A percentile compares a stretch with the other conserved stretches of the same genome.
Evolutionary conservation across 257 asterid species (phyloP).

Genomic region (Capsicum baccatum): DNA sequence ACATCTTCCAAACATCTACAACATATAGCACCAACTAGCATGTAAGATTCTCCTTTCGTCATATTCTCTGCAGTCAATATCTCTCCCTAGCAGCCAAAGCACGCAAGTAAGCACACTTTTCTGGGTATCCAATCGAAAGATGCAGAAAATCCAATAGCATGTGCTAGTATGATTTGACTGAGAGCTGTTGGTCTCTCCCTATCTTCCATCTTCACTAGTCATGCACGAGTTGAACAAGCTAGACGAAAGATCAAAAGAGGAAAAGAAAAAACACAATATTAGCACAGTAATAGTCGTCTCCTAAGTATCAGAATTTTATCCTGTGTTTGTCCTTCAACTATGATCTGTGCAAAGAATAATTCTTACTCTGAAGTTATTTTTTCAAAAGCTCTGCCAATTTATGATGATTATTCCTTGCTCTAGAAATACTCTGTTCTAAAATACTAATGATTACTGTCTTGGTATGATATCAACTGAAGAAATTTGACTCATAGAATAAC

Average conservation of each 20-base stretch:
- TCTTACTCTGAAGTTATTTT: conserved; percentile 3
- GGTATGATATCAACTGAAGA: background rate
- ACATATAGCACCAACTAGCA: conserved; percentile 14
- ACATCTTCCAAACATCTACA: background rate
- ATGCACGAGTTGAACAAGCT: background rate
- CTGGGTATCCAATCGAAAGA: background rate
- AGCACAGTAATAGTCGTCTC: background rate
- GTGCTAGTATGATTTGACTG: background rate
- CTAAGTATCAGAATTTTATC: background rate
- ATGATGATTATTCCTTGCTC: conserved; percentile 15
- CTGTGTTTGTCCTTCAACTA: background rate
- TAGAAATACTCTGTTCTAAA: background rate
- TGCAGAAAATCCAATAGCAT: background rate
- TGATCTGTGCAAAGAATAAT: background rate
- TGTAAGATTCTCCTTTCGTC: background rate
- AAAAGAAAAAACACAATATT: background rate
- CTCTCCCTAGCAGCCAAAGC: background rate
- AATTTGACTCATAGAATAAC: background rate
- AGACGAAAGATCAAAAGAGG: background rate
- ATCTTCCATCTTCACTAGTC: background rate
- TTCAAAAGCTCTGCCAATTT: background rate
- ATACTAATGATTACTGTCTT: background rate
- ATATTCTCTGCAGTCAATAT: background rate
- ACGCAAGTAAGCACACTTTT: background rate
- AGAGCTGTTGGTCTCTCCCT: background rate